Conservation (phyloP, 345 rosid genomes). For the Rhizophora apiculata region DNA sequence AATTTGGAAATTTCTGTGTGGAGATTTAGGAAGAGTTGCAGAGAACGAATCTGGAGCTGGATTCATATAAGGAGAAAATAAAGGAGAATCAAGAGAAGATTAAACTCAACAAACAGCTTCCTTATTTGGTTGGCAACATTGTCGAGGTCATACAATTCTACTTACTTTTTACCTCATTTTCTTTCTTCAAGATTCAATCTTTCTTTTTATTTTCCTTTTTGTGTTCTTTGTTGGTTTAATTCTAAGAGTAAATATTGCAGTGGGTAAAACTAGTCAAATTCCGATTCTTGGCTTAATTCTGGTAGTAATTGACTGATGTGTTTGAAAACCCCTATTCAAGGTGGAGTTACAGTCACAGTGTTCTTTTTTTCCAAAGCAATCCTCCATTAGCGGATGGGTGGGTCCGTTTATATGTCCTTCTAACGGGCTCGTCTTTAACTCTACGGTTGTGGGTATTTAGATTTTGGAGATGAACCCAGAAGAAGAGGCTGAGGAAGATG, state of each 20-base stretch:
- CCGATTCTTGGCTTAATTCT: no score
- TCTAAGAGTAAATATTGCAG: no score
- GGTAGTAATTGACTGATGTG: no score
- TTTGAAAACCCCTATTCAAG: no score
- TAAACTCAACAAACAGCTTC: constrained; percentile 96
- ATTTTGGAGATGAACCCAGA: constrained; percentile 97
- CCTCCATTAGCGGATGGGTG: no score
- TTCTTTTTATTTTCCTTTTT: neutral
- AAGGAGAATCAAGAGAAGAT: constrained; percentile 99
- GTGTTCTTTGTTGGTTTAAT: no score
- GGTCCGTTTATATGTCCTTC: no score
- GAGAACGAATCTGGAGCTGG: constrained; percentile 77
- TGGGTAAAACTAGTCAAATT: no score
- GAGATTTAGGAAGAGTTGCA: constrained; percentile 78
- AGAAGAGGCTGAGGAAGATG: constrained; percentile 98
- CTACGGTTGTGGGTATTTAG: constrained; percentile 27
- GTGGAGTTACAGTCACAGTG: no score
- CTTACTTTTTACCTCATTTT: no score
- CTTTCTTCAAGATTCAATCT: neutral
- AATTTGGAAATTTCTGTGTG: neutral
- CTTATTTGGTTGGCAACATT: constrained; percentile 96
- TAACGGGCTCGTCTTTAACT: neutral
- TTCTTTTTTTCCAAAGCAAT: no score
- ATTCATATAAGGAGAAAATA: constrained; percentile 87
- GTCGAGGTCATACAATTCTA: constrained; percentile 62